phyloP scores from a whole-genome alignment of 257 asterid genomes.

The Lavandula angustifolia region DNA sequence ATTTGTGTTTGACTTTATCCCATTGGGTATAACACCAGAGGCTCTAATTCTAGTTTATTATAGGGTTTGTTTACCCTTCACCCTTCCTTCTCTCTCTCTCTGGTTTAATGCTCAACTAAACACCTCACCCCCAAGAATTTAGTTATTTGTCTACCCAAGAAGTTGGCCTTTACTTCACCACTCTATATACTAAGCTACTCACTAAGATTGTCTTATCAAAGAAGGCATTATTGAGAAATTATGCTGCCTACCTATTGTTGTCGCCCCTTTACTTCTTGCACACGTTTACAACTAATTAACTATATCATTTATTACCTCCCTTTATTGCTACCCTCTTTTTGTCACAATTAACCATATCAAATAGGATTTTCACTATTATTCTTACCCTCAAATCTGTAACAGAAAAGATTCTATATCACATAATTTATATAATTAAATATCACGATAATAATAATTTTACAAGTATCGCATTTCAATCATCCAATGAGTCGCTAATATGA shows the following conservation, averaged over 20 bases:
- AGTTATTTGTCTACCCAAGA: conserved; percentile 31
- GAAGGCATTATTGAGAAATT: conserved; percentile 31
- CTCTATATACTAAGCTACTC: not conserved
- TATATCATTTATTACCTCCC: conserved; percentile 19
- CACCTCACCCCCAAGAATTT: conserved; percentile 23
- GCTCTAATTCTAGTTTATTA: too few species aligned
- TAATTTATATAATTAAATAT: too few species aligned
- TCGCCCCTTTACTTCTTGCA: not conserved
- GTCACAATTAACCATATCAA: conserved; percentile 25
- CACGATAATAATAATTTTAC: too few species aligned
- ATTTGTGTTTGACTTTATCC: too few species aligned
- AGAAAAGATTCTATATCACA: too few species aligned
- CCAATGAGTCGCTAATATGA: too few species aligned
- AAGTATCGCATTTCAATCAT: too few species aligned
- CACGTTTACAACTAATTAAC: conserved; percentile 31
- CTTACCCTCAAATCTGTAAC: conserved; percentile 25
- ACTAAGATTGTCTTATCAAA: not conserved
- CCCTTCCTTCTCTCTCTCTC: too few species aligned
- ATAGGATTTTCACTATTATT: conserved; percentile 12
- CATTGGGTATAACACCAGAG: too few species aligned
- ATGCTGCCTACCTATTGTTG: conserved; percentile 4
- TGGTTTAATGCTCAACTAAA: conserved; percentile 28
- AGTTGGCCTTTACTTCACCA: conserved; percentile 23
- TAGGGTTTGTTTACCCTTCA: too few species aligned
- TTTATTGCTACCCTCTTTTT: too few species aligned